Evolutionary conservation across 768 basidiomycete species (phyloP), one percentile per base, ranked within the genome.

Genomic region (Trametes meyenii): DNA sequence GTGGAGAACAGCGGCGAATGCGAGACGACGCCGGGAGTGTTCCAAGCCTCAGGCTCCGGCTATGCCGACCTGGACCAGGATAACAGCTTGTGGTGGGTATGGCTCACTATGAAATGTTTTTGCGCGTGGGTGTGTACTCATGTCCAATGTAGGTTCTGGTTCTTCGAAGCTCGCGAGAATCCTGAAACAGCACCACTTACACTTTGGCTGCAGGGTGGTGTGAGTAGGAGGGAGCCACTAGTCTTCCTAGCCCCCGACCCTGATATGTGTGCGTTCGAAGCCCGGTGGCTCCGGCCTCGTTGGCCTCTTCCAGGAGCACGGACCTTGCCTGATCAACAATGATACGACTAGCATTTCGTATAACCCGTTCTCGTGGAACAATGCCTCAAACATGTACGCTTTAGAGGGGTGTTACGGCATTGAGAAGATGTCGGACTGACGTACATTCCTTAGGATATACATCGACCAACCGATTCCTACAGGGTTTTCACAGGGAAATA

Each of bases 181-280:
- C 80, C 85, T 0, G 78, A 79, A 24, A 84, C 77, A 0, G 86
- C 85, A 0, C 86, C 86, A n/a, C 76, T 89, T 19, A 77, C 82
- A 12, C 75, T 87, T 4, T 88, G 86, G 87, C 82, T 88, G 60
- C 87, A 88, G 70, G 86, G 86, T 21, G 76, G 75, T 7, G 75
- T 78, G 53, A 65, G 74, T 67, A 8, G 14, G 13, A 10, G 45
- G 10, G 16, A 17, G 11, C 13, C 26, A 13, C 10, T 8, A 26
- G 19, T n/a, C 10, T n/a, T n/a, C 10, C 17, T n/a, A 19, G 24
- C 3, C 23, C 40, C 23, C 36, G 38, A 13, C 33, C 19, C 17
- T 33, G 17, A n/a, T 53, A 19, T 58, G 6, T 29, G 3, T 54
- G 38, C 43, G 29, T 16, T 17, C 23, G 1, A 26, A 77, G 73